These are phyloP conservation scores for Blastocystis sp. DNA, from an alignment of 352 stramenopile genomes.

Conservation along the genomic window DNA sequence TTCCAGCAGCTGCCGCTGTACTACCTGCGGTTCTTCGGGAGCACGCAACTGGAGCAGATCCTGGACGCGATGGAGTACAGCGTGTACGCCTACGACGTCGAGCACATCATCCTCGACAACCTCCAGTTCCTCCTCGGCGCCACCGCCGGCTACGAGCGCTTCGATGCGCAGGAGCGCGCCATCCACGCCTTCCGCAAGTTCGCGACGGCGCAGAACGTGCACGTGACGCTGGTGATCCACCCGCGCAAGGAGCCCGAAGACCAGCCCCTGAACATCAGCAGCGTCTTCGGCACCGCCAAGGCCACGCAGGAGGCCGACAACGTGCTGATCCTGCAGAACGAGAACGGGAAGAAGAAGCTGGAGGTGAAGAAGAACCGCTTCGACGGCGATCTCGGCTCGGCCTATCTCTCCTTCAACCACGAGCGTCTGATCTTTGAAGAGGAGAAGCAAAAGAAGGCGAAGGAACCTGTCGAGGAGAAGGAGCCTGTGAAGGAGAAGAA, in stretches of 20 bases:
- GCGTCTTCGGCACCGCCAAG: slow-evolving; percentile 95
- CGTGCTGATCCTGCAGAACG: slow-evolving; percentile 94
- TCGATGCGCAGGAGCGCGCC: slow-evolving; percentile 80
- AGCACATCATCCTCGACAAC: slow-evolving; percentile 98
- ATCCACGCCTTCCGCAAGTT: slow-evolving; percentile 83
- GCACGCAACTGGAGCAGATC: slow-evolving; percentile 81
- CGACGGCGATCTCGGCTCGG: slow-evolving; percentile 83
- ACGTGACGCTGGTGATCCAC: slow-evolving; percentile 96
- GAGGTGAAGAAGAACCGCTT: slow-evolving; percentile 89
- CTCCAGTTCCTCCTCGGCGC: slow-evolving; percentile 97
- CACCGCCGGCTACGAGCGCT: slow-evolving; percentile 76
- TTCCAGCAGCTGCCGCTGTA: slow-evolving; percentile 92
- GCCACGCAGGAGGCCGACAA: slow-evolving; percentile 98
- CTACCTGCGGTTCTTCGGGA: slow-evolving; percentile 97
- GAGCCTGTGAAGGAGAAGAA: slow-evolving; percentile 11
- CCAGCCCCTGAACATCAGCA: slow-evolving; percentile 85
- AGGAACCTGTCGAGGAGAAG: background rate
- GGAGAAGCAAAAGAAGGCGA: background rate
- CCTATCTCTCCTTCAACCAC: slow-evolving; percentile 81
- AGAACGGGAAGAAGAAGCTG: background rate
- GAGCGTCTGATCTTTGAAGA: slow-evolving; percentile 47
- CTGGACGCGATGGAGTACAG: slow-evolving; percentile 97
- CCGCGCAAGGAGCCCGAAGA: slow-evolving; percentile 95
- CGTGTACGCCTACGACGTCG: slow-evolving; percentile 93
- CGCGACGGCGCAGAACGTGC: slow-evolving; percentile 92